phyloP scores from a whole-genome alignment of 345 rosid genomes.

The Eucalyptus marginata region DNA sequence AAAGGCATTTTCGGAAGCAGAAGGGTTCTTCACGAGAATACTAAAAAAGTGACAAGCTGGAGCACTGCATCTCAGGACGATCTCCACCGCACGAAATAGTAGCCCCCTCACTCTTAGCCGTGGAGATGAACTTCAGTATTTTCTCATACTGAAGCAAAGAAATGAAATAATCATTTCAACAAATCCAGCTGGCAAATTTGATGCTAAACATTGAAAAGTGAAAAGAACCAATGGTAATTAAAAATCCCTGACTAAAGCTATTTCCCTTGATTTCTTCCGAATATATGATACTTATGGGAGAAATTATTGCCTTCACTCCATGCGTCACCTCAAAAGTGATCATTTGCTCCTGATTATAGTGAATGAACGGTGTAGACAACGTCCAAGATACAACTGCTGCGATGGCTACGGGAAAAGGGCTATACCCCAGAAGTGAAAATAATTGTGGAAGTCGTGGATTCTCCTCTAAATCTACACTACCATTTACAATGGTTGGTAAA shows the following conservation, averaged over 20 bases:
- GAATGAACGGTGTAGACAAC: background rate
- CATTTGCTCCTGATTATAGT: background rate
- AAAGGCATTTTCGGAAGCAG: background rate
- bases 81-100: conserved; percentile 66
- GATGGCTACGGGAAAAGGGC: background rate
- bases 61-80: conserved; percentile 61
- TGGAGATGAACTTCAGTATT: conserved; percentile 57
- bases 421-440: background rate
- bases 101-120: conserved; percentile 90
- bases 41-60: background rate
- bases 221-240: background rate
- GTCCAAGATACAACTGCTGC: background rate
- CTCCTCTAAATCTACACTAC: background rate
- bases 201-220: background rate
- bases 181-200: background rate
- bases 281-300: background rate
- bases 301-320: background rate
- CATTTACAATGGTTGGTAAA: background rate
- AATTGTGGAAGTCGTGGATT: background rate
- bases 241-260: background rate
- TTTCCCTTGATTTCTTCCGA: background rate
- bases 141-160: conserved; percentile 51
- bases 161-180: background rate
- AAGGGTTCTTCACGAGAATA: background rate
- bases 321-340: background rate